Percentiles rank a stretch among this genome's conserved stretches.
Evolutionary conservation across 345 rosid species (phyloP).

Genomic region (Moricandia moricandioides): DNA sequence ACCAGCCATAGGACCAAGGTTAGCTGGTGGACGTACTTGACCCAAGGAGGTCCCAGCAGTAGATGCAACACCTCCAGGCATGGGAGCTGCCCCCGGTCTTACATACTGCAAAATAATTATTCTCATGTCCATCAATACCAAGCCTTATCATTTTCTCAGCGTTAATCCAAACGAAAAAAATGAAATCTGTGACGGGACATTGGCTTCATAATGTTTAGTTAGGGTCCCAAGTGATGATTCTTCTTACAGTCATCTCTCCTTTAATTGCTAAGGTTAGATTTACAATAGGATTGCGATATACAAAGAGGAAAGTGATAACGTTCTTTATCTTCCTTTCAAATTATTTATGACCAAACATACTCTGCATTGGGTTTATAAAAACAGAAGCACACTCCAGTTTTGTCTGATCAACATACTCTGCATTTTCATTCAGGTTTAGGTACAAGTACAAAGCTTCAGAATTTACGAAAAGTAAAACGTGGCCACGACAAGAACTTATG

Average conservation of each 20-base stretch:
- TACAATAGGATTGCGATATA: slow-evolving; percentile 7
- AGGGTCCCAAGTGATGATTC: slow-evolving; percentile 17
- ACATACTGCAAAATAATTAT: slow-evolving; percentile 99
- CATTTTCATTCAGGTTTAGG: slow-evolving; percentile 33
- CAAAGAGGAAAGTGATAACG: not conserved
- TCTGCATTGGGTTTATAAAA: not conserved
- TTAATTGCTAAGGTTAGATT: not conserved
- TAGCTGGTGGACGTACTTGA: slow-evolving; percentile 75
- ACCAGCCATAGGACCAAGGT: slow-evolving; percentile 61
- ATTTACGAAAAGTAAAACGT: slow-evolving; percentile 8
- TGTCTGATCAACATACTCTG: slow-evolving; percentile 14
- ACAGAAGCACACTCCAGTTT: no score
- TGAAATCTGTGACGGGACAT: not conserved
- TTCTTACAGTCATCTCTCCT: not conserved
- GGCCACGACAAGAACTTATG: slow-evolving; percentile 24
- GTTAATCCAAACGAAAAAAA: slow-evolving; percentile 6
- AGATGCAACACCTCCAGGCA: slow-evolving; percentile 59
- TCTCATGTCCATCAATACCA: slow-evolving; percentile 25
- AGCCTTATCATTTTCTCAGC: slow-evolving; percentile 1
- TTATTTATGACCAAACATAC: slow-evolving; percentile 10
- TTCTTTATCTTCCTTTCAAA: not conserved
- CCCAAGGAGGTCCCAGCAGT: slow-evolving; percentile 55
- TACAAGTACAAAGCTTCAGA: slow-evolving; percentile 39
- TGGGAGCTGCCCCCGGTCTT: slow-evolving; percentile 92
- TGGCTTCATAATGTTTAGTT: slow-evolving; percentile 23